These are phyloP conservation scores for Salix dunnii DNA, from an alignment of 345 rosid genomes.

Conservation along the genomic window DNA sequence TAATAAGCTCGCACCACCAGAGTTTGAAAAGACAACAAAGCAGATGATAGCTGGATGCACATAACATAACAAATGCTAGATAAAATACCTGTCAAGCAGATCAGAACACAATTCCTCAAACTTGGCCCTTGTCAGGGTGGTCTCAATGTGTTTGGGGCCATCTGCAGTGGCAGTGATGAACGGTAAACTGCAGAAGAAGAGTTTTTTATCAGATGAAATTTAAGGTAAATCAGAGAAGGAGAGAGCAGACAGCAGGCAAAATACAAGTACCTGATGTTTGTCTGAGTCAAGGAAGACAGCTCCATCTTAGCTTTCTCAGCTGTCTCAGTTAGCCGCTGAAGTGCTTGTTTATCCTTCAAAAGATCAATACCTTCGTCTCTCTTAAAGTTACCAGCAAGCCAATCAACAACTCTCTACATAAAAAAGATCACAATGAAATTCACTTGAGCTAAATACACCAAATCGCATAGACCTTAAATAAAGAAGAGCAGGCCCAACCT, in stretches of 20 bases:
- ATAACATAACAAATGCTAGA: neutral
- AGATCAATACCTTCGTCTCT: conserved; percentile 93
- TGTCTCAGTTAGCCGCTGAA: conserved; percentile 92
- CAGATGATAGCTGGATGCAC: neutral
- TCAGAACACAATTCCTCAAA: conserved; percentile 91
- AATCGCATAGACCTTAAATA: neutral
- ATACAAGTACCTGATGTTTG: conserved; percentile 64
- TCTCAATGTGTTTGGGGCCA: conserved; percentile 97
- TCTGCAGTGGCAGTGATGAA: conserved; percentile 98
- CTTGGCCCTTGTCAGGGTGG: conserved; percentile 84
- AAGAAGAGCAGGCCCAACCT: conserved; percentile 38
- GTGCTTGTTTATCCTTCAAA: conserved; percentile 95
- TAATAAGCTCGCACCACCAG: neutral
- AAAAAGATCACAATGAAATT: neutral
- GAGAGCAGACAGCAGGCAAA: neutral
- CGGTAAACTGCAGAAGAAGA: conserved; percentile 59
- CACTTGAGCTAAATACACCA: neutral
- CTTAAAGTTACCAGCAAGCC: conserved; percentile 80
- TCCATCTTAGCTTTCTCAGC: conserved; percentile 98
- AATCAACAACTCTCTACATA: conserved; percentile 87
- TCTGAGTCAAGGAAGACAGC: conserved; percentile 83
- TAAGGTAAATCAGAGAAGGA: neutral
- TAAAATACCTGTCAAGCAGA: conserved; percentile 74
- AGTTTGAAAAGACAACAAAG: neutral
- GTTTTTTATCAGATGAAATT: neutral